Base-by-base conservation (phyloP, 2,329 filamentous ascomycete genomes). In the Emydomyces testavorans region DNA sequence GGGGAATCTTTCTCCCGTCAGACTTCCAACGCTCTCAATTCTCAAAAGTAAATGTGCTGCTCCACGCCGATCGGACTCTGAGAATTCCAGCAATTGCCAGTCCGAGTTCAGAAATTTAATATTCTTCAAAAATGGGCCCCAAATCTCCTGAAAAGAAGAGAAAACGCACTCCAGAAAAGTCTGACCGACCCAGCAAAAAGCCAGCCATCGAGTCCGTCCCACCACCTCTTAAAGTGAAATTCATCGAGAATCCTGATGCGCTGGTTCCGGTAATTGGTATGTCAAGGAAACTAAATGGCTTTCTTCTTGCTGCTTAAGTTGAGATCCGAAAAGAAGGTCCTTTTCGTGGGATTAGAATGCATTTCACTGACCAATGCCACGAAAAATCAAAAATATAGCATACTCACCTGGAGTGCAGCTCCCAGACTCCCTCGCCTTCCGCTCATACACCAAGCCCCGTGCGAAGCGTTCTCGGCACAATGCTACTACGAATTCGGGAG, bases 251-350 rank as follows among this genome's bases (percentile, higher is more conserved):
- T 54, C 60, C 68, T 49, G 69, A 68, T 56, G 65, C 65, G 48
- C 61, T 72, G 53, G 68, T 67, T 51, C 74, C 74, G 36, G 63
- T 75, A 23, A 65, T 76, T 50, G 68, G 73, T 76, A 66, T 11
- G 46, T 43, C 13, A 18, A 29, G n/a, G n/a, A n/a, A n/a, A n/a
- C n/a, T n/a, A n/a, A n/a, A n/a, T n/a, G n/a, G n/a, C n/a, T n/a
- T n/a, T n/a, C n/a, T n/a, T n/a, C n/a, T n/a, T n/a, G n/a, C n/a
- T n/a, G n/a, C n/a, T n/a, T n/a, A n/a, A n/a, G n/a, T n/a, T n/a
- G n/a, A n/a, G n/a, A n/a, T n/a, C n/a, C n/a, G n/a, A n/a, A n/a
- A n/a, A n/a, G n/a, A n/a, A n/a, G n/a, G n/a, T n/a, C n/a, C n/a
- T n/a, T n/a, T n/a, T n/a, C n/a, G n/a, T n/a, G n/a, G n/a, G n/a